These are phyloP conservation scores for Lolium rigidum DNA, from an alignment of 176 grass and related monocot genomes.

Conservation along the genomic window DNA sequence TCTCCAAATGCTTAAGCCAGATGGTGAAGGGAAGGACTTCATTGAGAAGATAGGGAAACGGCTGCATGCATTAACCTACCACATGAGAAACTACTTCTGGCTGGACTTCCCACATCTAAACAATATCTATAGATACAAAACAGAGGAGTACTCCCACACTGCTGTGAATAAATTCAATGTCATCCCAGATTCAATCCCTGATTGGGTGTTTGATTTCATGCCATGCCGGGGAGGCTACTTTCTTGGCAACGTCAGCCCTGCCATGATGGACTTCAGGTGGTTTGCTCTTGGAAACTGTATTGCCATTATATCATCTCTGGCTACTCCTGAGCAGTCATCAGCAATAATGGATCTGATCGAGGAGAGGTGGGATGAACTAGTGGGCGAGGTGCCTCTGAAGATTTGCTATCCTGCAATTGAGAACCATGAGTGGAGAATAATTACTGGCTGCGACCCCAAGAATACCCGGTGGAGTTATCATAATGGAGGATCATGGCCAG, in stretches of 20 bases:
- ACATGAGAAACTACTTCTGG: conserved; percentile 98
- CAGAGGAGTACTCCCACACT: conserved; percentile 94
- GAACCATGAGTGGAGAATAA: conserved; percentile 88
- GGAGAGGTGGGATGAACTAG: conserved; percentile 88
- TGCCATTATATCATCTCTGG: conserved; percentile 88
- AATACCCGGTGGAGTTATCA: conserved; percentile 98
- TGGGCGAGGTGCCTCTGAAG: conserved; percentile 94
- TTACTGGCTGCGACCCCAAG: conserved; percentile 92
- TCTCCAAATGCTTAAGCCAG: conserved; percentile 77
- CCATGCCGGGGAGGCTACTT: conserved; percentile 86
- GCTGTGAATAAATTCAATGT: conserved; percentile 99
- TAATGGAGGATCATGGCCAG: conserved; percentile 98
- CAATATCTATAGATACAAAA: conserved; percentile 95
- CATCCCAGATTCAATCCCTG: conserved; percentile 94
- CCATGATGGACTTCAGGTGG: conserved; percentile 96
- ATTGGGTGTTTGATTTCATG: conserved; percentile 99
- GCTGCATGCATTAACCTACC: conserved; percentile 82
- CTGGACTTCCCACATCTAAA: conserved; percentile 89
- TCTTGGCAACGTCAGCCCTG: conserved; percentile 92
- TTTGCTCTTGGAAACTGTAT: conserved; percentile 94
- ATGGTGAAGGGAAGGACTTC: conserved; percentile 81
- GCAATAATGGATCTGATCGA: conserved; percentile 98
- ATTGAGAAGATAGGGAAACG: conserved; percentile 84
- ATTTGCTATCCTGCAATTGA: conserved; percentile 91
- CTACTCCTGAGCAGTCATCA: conserved; percentile 84